phyloP scores from a whole-genome alignment of 139 green algal species.

The Limnomonas spitsbergensis region DNA sequence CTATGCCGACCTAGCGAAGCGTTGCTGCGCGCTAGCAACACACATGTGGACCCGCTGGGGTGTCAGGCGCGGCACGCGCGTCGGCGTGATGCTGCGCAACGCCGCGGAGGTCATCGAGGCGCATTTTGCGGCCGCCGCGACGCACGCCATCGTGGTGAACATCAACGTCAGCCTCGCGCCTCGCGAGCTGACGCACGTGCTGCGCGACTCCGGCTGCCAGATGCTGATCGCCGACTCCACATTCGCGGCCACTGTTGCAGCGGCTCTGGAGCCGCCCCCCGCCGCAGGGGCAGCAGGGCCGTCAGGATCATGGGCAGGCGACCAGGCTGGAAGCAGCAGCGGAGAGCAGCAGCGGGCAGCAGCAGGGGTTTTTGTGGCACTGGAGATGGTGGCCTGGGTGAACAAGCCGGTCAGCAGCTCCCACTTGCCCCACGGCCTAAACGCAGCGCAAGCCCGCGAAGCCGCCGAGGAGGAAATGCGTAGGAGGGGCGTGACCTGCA shows the following conservation, averaged over 20 bases:
- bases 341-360: not conserved
- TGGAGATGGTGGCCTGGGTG: not conserved
- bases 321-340: not conserved
- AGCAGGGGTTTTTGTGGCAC: not conserved
- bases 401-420: too few species aligned
- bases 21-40: not conserved
- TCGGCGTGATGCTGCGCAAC: conserved; percentile 74
- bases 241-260: conserved; percentile 23
- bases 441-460: too few species aligned
- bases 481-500: not conserved
- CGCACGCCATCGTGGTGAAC: conserved; percentile 76
- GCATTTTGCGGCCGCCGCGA: conserved; percentile 71
- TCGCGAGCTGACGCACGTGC: conserved; percentile 67
- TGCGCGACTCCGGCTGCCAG: conserved; percentile 50
- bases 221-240: conserved; percentile 54
- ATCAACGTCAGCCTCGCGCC: conserved; percentile 72
- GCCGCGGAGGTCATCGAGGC: conserved; percentile 56
- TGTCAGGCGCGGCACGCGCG: conserved; percentile 14
- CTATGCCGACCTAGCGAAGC: not conserved
- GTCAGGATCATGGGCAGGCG: not conserved
- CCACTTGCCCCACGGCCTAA: too few species aligned
- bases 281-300: not conserved
- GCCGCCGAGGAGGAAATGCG: too few species aligned
- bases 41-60: not conserved
- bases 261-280: conserved; percentile 16